Percentiles rank a stretch among this genome's conserved stretches.
phyloP scores from a whole-genome alignment of 2,329 filamentous ascomycete species.

The Coniochaeta sp. region DNA sequence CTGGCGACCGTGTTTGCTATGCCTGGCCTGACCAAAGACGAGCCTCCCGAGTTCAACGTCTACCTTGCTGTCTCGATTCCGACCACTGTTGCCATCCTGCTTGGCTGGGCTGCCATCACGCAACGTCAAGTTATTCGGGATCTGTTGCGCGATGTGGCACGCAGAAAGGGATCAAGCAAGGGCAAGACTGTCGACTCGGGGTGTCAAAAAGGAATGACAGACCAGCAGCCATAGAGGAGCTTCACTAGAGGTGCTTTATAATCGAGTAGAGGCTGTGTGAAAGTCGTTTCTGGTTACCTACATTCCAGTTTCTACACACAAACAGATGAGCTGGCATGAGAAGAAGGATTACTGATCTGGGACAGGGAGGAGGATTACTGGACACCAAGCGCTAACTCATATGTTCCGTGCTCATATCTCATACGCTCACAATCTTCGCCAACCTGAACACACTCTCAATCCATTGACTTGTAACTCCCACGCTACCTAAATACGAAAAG shows the following conservation, averaged over 20 bases:
- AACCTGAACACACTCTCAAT: neutral
- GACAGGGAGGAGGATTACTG: too few relatives aligned
- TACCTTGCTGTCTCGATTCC: neutral
- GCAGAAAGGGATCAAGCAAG: neutral
- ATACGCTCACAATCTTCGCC: neutral
- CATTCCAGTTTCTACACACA: too few relatives aligned
- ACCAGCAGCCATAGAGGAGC: neutral
- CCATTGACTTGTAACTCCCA: too few relatives aligned
- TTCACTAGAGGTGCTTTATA: neutral
- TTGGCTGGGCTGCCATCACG: neutral
- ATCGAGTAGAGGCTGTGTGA: too few relatives aligned
- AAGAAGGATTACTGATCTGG: too few relatives aligned
- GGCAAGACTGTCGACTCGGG: neutral
- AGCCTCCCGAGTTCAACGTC: neutral
- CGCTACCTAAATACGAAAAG: neutral
- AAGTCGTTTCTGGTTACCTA: too few relatives aligned
- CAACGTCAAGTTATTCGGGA: neutral
- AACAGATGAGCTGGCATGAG: too few relatives aligned
- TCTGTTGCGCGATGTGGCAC: neutral
- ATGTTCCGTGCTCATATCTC: too few relatives aligned
- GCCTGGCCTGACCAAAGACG: conserved; percentile 4
- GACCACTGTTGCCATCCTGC: neutral
- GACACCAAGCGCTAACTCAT: too few relatives aligned
- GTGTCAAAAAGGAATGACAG: neutral
- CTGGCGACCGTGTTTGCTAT: conserved; percentile 22